Base-by-base conservation (phyloP, 306 rosid genomes). In the Medicago lupulina region DNA sequence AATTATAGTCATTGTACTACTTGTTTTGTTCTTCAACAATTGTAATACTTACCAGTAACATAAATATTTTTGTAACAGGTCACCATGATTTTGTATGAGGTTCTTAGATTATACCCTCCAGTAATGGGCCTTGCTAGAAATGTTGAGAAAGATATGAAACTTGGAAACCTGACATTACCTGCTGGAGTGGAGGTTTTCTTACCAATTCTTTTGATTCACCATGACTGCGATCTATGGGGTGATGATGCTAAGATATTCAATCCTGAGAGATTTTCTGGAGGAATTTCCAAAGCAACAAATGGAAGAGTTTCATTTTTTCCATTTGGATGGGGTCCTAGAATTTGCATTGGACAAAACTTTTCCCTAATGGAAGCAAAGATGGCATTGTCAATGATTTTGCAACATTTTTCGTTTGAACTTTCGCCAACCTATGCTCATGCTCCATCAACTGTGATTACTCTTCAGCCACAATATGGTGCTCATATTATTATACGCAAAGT, bases 181-280 rank as follows among this genome's bases (percentile, higher is more conserved):
- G 76, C 71, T 0, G 93, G 87, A 68, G 86, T 86, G 25, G 3
- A 55, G 2, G 0, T 87, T 25, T 51, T 17, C 7, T 14, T 91
- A 40, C 83, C 89, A 7, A 13, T 13, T 16, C 0, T 79, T 16
- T 23, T 78, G 12, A 6, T 82, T 46, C 91, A 88, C 13, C 86
- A 72, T n/a, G 84, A 87, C 8, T 0, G 1, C 8, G 79, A 88
- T n/a, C 16, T 86, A 0, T 90, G 93, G 96, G 93, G 93, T 8
- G 85, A 82, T 4, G 86, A 88, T 76, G 86, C 83, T 14, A 38
- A 61, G 1, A 82, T 83, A 67, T 90, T 90, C 59, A 88, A 82
- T 13, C 91, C 96, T 3, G 85, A 85, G 66, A 83, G 93, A 14
- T 88, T 90, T 47, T 73, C 85, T 0, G 86, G 77, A 67, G 91